Evolutionary conservation across 495 filamentous ascomycete genomes (phyloP), one percentile per base, ranked within the genome.

Genomic region (Daldinia decipiens): DNA sequence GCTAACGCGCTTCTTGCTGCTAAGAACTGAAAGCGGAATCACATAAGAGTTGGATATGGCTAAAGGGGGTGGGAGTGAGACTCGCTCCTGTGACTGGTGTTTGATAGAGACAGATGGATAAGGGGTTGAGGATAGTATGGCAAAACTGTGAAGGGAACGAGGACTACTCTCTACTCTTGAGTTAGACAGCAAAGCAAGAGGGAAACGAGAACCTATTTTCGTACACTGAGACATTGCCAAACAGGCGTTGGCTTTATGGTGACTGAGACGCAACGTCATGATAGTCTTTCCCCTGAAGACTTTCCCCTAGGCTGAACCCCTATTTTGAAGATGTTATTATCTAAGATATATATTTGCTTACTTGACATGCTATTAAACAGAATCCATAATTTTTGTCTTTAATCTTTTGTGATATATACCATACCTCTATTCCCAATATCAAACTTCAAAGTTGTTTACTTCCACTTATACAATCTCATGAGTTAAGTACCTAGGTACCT

Each of bases 221-320:
- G 5, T 19, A 38, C 6, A 26, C 34, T n/a, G 21, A 62, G 58
- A 62, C 62, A 71, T 71, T 59, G 58, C 15, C 50, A 54, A 54
- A 59, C 54, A 26, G 13, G 9, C 7, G 32, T 59, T 67, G 36
- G 34, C 5, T 36, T 36, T 36, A 34, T 13, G 12, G 34, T 13
- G 3, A 59, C 54, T 60, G 36, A 60, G 45, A 67, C 52, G 52
- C 24, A 59, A 64, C 69, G 29, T 59, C 9, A 52, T 47, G 59
- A 6, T 9, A 31, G 24, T 61, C 15, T 38, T 26, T 62, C 15
- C 11, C 34, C 1, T 32, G 29, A 34, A 32, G 31, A 32, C 31
- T 0, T 32, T 9, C 31, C 45, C 45, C 26, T n/a, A 52, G 34
- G 38, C 47, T 36, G 4, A 5, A 9, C 9, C 52, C 52, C 52